A percentile compares a stretch with the other conserved stretches of the same genome.
These are phyloP conservation scores for Fusarium longipes DNA, from an alignment of 2,329 filamentous ascomycete species.

Conservation along the genomic window DNA sequence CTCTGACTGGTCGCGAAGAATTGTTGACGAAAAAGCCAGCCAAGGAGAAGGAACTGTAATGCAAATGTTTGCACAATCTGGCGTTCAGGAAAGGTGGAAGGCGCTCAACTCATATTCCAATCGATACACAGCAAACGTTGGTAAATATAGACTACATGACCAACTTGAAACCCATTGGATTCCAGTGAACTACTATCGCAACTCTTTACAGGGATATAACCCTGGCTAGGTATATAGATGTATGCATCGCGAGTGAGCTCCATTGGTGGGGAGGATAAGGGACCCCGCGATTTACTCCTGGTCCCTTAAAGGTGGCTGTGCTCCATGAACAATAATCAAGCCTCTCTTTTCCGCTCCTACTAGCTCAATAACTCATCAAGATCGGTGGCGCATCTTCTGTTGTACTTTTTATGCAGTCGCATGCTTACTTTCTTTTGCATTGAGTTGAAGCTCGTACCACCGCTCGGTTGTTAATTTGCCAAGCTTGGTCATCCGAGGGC, in stretches of 20 bases:
- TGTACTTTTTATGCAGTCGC: background rate
- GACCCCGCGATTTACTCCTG: conserved; percentile 32
- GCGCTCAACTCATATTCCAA: conserved; percentile 40
- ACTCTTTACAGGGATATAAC: background rate
- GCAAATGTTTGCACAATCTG: conserved; percentile 19
- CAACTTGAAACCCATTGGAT: background rate
- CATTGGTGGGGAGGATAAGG: conserved; percentile 13
- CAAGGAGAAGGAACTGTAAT: conserved; percentile 60
- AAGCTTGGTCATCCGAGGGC: conserved; percentile 43
- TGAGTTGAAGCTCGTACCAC: conserved; percentile 12
- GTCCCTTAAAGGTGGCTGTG: conserved; percentile 31
- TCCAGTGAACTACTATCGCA: background rate
- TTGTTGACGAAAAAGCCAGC: conserved; percentile 53
- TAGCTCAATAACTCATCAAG: background rate
- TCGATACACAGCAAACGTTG: conserved; percentile 4
- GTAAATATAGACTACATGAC: background rate
- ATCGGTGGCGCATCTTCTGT: background rate
- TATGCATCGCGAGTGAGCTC: conserved; percentile 1
- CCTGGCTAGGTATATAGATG: no score
- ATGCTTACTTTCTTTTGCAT: background rate
- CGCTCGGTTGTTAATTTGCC: conserved; percentile 29
- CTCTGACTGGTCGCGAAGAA: conserved; percentile 63
- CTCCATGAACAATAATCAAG: background rate
- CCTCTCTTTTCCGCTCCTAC: conserved; percentile 2
- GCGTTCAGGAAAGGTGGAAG: conserved; percentile 32